Evolutionary conservation across 768 basidiomycete species (phyloP), one percentile per base, ranked within the genome.

Genomic region (Solioccasus polychromus): DNA sequence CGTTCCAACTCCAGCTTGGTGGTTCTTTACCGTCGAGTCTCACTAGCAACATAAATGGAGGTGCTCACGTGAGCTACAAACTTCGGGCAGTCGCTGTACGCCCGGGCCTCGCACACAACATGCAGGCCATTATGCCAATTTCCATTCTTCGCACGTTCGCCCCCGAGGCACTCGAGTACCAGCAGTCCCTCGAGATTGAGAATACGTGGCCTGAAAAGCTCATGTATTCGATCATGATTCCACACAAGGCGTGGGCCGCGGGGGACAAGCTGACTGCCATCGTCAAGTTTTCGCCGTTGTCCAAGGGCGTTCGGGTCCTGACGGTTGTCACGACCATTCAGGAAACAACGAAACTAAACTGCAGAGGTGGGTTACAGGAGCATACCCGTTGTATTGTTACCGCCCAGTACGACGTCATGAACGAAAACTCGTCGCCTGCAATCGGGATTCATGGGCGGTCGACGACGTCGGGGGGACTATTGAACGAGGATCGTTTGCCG

Each of bases 141-240:
- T 68, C 73, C 46, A 71, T 98, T 50, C 54, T 88, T 38, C 81
- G 92, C 36, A 80, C 85, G 4, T 85, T 93, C 59, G 73, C 80
- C 17, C 63, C 80, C 2, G 92, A 93, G 50, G 86, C 94, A 1
- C 78, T 96, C 55, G 95, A 97, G 65, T 97, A 91, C 71, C 94
- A 92, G 58, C 93, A 97, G 62, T 92, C 92, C 2, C 77, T 96
- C 47, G 95, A 98, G 64, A 85, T 91, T 53, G 90, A 96, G 67
- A 96, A 94, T 64, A 93, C 92, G 14, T 98, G 95, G 95, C 93
- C 95, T 0, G 87, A 86, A 18, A 98, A 97, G 70, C 72, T 96
- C 68, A 95, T 94, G 93, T 97, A 95, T 65, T 84, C 87, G 5
- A 80, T 92, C 60, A 88, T 92, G 71, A 68, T 98, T 25, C 94